phyloP scores from a whole-genome alignment of 2,329 filamentous ascomycete species.

The Alternaria sp. region DNA sequence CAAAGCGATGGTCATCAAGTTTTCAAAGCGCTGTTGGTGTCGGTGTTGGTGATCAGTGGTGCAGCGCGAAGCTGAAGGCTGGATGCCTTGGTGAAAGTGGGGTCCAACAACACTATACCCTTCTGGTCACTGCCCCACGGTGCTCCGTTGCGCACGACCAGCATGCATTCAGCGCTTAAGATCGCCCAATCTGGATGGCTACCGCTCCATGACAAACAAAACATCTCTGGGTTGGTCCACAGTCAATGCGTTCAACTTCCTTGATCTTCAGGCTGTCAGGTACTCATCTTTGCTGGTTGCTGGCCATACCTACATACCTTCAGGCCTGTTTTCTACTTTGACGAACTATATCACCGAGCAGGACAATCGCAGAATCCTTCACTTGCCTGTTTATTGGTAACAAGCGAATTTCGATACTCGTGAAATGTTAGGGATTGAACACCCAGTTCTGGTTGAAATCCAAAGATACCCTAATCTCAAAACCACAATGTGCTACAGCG shows the following conservation, averaged over 20 bases:
- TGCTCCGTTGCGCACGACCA: neutral
- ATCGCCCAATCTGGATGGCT: neutral
- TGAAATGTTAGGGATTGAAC: neutral
- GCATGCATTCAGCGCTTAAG: neutral
- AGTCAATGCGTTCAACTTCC: neutral
- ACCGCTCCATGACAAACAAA: neutral
- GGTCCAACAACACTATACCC: neutral
- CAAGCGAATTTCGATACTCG: neutral
- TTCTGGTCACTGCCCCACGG: neutral
- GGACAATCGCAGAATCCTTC: neutral
- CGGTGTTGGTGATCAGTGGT: neutral
- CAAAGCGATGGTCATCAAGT: slow-evolving; percentile 2
- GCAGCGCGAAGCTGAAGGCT: neutral
- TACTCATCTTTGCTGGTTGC: neutral
- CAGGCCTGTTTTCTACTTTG: neutral
- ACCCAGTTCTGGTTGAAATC: neutral
- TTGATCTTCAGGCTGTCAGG: neutral
- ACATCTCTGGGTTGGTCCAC: neutral
- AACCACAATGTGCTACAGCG: neutral
- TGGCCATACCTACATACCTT: neutral
- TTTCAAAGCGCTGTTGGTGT: neutral
- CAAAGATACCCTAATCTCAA: neutral
- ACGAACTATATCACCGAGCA: neutral
- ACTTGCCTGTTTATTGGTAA: too few relatives aligned
- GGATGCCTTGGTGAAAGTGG: neutral